Conservation (phyloP, 805 yeast species). For the Cyberlindnera misumaiensis region DNA sequence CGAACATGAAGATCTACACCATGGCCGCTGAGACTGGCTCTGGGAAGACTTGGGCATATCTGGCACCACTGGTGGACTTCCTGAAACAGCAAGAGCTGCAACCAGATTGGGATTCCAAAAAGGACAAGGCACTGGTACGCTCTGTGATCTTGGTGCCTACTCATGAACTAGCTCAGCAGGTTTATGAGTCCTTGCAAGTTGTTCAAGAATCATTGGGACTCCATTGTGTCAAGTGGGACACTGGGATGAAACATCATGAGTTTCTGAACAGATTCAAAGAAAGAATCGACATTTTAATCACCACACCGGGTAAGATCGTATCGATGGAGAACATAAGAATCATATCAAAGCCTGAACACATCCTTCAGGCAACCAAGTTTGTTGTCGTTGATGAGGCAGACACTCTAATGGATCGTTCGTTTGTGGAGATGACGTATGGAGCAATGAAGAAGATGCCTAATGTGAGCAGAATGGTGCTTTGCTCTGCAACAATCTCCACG, state of each 20-base stretch:
- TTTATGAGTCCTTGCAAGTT: slow-evolving; percentile 37
- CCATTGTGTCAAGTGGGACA: slow-evolving; percentile 53
- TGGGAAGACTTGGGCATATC: slow-evolving; percentile 91
- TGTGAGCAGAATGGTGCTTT: slow-evolving; percentile 60
- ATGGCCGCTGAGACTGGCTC: slow-evolving; percentile 97
- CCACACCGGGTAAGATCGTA: slow-evolving; percentile 74
- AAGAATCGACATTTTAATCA: slow-evolving; percentile 71
- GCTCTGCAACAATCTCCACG: slow-evolving; percentile 87
- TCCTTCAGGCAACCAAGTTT: slow-evolving; percentile 42
- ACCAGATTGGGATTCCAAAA: slow-evolving; percentile 25
- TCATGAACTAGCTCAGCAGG: slow-evolving; percentile 81
- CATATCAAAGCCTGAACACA: slow-evolving; percentile 32
- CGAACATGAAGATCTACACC: slow-evolving; percentile 53
- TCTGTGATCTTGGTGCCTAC: slow-evolving; percentile 84
- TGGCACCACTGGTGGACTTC: slow-evolving; percentile 67
- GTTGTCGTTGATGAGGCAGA: slow-evolving; percentile 92
- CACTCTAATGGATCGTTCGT: slow-evolving; percentile 78
- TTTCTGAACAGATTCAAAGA: slow-evolving; percentile 40
- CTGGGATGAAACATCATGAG: slow-evolving; percentile 47
- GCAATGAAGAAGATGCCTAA: slow-evolving; percentile 45
- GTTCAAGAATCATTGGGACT: slow-evolving; percentile 32
- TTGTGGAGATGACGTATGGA: slow-evolving; percentile 56
- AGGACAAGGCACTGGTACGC: slow-evolving; percentile 43
- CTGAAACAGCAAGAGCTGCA: slow-evolving; percentile 46
- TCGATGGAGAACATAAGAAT: slow-evolving; percentile 29